A percentile compares a stretch with the other conserved stretches of the same genome.
Conservation (phyloP, 805 yeast genomes). For the Sugiyamaella boreocaroliniensis region DNA sequence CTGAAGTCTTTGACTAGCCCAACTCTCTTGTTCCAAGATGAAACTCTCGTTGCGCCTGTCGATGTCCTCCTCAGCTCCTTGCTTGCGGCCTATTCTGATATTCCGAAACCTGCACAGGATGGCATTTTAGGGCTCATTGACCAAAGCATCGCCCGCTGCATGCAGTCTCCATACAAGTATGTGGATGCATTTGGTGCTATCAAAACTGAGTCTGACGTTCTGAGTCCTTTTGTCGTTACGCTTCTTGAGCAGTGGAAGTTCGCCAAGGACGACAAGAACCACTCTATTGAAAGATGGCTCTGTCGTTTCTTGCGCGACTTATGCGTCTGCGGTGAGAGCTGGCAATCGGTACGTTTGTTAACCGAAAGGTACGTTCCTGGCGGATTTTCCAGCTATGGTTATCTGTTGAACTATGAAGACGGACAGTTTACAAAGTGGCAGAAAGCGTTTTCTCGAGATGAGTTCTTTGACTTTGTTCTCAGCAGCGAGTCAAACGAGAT, state of each 20-base stretch:
- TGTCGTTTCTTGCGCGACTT: constrained; percentile 41
- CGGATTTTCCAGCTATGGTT: neutral
- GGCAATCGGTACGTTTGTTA: constrained; percentile 15
- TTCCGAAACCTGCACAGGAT: constrained; percentile 13
- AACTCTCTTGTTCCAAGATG: constrained; percentile 49
- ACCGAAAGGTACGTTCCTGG: neutral
- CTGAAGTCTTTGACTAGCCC: constrained; percentile 44
- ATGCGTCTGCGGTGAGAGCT: constrained; percentile 55
- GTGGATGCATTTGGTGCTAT: constrained; percentile 46
- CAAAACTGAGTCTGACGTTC: constrained; percentile 23
- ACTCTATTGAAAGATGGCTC: constrained; percentile 43
- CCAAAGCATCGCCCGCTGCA: constrained; percentile 64
- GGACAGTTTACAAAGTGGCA: neutral
- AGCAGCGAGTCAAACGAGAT: neutral
- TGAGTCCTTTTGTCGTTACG: constrained; percentile 54
- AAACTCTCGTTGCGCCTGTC: constrained; percentile 47
- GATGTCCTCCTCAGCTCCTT: constrained; percentile 49
- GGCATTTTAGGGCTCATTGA: constrained; percentile 62
- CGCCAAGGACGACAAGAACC: constrained; percentile 32
- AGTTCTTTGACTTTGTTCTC: constrained; percentile 12
- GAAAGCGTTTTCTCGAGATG: neutral
- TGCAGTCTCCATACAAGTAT: constrained; percentile 76
- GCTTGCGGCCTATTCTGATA: neutral
- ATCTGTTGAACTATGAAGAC: neutral
- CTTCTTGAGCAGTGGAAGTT: constrained; percentile 66